phyloP scores from a whole-genome alignment of 306 rosid genomes.

The Pterocarpus santalinus region DNA sequence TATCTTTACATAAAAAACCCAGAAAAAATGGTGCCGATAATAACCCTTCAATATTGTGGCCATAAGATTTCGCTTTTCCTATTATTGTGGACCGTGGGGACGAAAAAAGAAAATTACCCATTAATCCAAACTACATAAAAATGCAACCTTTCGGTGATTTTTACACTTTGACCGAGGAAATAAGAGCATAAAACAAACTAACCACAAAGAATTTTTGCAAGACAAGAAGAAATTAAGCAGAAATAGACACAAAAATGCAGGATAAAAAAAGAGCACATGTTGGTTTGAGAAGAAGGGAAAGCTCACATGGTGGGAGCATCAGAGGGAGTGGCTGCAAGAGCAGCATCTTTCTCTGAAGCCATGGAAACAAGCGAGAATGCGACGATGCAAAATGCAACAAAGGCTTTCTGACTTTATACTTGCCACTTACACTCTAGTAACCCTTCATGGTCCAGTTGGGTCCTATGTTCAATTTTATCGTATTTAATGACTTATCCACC shows the following conservation, averaged over 20 bases:
- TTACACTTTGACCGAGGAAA: conserved; percentile 3
- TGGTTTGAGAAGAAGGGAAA: not conserved
- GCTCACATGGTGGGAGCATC: conserved; percentile 76
- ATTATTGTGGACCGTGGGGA: not conserved
- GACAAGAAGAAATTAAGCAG: not conserved
- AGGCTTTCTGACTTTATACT: not conserved
- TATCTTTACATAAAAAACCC: not conserved
- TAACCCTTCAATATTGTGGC: not conserved
- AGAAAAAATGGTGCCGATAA: not conserved
- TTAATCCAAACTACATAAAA: not conserved
- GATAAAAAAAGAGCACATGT: not conserved
- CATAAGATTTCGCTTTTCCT: not conserved
- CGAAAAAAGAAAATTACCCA: not conserved
- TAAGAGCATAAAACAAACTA: not conserved
- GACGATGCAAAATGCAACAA: conserved; percentile 29
- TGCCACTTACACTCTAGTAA: not conserved
- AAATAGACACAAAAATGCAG: not conserved
- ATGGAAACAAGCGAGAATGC: conserved; percentile 38
- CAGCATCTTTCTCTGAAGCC: conserved; percentile 82
- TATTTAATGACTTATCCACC: no score
- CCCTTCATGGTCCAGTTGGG: not conserved
- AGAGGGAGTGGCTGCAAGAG: conserved; percentile 69
- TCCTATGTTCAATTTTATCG: no score
- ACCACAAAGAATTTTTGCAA: not conserved
- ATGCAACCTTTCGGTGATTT: conserved; percentile 16